Percentiles rank a stretch among this genome's conserved stretches.
phyloP scores from a whole-genome alignment of 202 grass and related monocot genomes.

The Bolboschoenoplectus hybrid region DNA sequence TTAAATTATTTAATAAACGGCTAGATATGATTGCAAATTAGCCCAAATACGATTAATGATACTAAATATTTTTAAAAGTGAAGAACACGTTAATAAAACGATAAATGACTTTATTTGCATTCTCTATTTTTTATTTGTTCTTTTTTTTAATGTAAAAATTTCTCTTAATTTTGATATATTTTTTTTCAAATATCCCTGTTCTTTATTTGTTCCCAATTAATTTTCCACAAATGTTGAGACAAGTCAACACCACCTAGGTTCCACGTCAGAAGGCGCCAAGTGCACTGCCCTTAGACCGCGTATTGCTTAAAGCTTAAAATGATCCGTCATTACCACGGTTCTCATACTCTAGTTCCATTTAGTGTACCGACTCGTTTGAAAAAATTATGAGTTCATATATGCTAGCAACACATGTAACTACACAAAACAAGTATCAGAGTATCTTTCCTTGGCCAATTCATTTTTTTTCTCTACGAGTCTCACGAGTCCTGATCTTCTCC shows the following conservation, averaged over 20 bases:
- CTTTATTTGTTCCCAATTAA: not conserved
- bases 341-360: not conserved
- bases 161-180: no score
- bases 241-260: not conserved
- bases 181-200: no score
- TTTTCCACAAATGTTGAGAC: not conserved
- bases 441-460: not conserved
- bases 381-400: not conserved
- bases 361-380: not conserved
- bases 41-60: no score
- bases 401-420: not conserved
- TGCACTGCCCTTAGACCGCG: conserved; percentile 1
- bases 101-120: no score
- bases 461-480: not conserved
- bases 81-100: no score
- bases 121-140: no score
- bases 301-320: not conserved
- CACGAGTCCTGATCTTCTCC: not conserved
- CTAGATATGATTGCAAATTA: no score
- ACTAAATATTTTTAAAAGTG: no score
- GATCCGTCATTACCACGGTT: not conserved
- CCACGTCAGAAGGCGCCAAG: conserved; percentile 6
- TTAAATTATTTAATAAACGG: no score
- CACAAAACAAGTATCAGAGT: not conserved
- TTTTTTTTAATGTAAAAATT: no score